Base-by-base conservation (phyloP, 495 filamentous ascomycete genomes). In the Tetracladium marchalianum region DNA sequence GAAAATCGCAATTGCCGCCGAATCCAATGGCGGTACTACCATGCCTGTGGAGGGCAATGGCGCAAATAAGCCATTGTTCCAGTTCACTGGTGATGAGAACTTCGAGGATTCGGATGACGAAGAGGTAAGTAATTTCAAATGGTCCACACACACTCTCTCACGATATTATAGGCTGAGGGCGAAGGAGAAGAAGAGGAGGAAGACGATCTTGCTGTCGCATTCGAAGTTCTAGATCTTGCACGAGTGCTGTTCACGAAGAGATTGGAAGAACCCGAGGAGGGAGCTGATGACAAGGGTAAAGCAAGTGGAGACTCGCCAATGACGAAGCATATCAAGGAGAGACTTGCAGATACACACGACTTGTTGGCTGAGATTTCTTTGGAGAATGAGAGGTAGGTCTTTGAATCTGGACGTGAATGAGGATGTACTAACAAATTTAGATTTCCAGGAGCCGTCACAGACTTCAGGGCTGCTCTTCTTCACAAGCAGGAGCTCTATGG, bases 1-100 rank as follows among this genome's bases (percentile, higher is more conserved):
- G 27, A 66, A 66, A 3, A 64, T 68, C 19, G 66, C 52, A 18
- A 53, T 56, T 31, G 37, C 51, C 35, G 56, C 47, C 15, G 50
- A 49, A 31, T 34, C 47, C 27, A 56, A 69, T 38, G 61, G 65
- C 15, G 65, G 63, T 13, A 63, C 59, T 5, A 60, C 66, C 22
- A 62, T 60, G 32, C 61, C 67, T 44, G 53, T 63, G 27, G 61
- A 65, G 11, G 64, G 63, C 12, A 64, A 62, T 47, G 60, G 54
- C 10, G 61, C 59, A 35, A 76, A 69, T 49, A 90, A 88, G 62
- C 75, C 86, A 1, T 77, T 84, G 41, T 96, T 98, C 62, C 85
- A 92, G 50, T 94, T 97, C 55, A 85, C 81, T 0, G 93, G 93
- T 36, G 92, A 96, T 53, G 90, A 95, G 62, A 89, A 93, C 57